phyloP scores from a whole-genome alignment of 73 alveolate genomes.

The Effrenium voratum region DNA sequence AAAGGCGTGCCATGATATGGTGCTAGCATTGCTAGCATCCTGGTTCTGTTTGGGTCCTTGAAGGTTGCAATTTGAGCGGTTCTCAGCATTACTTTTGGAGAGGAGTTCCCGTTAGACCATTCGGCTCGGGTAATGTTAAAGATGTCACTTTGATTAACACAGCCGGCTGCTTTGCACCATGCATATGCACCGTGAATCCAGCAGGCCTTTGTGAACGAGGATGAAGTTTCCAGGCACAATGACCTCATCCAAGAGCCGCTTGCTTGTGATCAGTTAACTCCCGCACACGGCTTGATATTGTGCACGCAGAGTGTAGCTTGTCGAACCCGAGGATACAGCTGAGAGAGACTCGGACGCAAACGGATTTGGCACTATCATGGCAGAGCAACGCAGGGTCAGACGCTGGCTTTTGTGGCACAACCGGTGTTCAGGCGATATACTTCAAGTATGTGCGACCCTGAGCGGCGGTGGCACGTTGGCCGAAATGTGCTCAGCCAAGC shows the following conservation, averaged over 20 bases:
- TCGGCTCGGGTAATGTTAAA: no score
- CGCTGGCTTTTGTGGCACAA: neutral
- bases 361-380: neutral
- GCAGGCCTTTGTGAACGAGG: conserved; percentile 80
- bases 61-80: no score
- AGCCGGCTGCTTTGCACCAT: no score
- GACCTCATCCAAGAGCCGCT: conserved; percentile 61
- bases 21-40: no score
- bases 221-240: conserved; percentile 7
- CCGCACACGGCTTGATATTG: neutral
- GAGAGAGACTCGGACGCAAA: neutral
- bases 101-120: no score
- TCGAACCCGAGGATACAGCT: conserved; percentile 47
- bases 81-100: no score
- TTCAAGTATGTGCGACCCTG: conserved; percentile 33
- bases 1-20: no score
- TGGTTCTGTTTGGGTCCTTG: no score
- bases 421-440: conserved; percentile 39
- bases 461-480: neutral
- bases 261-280: neutral
- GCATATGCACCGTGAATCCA: no score
- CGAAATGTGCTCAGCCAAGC: no score
- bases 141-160: no score
- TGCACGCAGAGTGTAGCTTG: neutral
- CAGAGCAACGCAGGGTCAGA: neutral